Percentiles rank a stretch among this genome's conserved stretches.
phyloP scores from a whole-genome alignment of 1,139 yeast species.

The Saccharomyces hybrid region DNA sequence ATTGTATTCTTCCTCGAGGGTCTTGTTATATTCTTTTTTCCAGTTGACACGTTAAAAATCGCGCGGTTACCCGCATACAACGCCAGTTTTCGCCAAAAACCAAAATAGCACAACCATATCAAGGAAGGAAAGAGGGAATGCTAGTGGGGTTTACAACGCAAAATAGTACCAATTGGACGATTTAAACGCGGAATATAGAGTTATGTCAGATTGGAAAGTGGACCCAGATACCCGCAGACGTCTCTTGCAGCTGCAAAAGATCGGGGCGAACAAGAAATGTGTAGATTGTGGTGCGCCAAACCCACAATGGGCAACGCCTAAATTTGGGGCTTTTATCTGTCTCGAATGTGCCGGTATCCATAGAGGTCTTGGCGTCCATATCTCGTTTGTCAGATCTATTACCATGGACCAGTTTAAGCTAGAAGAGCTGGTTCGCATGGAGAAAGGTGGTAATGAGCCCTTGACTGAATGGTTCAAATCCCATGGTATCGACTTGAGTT shows the following conservation, averaged over 20 bases:
- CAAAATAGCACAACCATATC: background rate
- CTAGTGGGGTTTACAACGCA: background rate
- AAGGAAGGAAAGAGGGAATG: background rate
- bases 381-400: slow-evolving; percentile 90
- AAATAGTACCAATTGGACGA: background rate
- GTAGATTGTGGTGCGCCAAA: slow-evolving; percentile 92
- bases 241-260: slow-evolving; percentile 69
- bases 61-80: slow-evolving; percentile 5
- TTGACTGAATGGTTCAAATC: slow-evolving; percentile 59
- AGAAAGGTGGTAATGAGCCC: slow-evolving; percentile 83
- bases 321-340: slow-evolving; percentile 92
- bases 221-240: slow-evolving; percentile 87
- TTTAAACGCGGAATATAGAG: background rate
- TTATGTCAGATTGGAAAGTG: slow-evolving; percentile 59
- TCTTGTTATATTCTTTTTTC: background rate
- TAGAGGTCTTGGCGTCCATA: slow-evolving; percentile 92
- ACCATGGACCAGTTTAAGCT: slow-evolving; percentile 97
- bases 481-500: slow-evolving; percentile 62
- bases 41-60: background rate
- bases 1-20: background rate
- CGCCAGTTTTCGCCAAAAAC: background rate
- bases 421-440: slow-evolving; percentile 86
- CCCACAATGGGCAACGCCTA: slow-evolving; percentile 99
- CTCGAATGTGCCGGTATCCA: slow-evolving; percentile 96
- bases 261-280: slow-evolving; percentile 79